Percentiles rank a stretch among this genome's conserved stretches.
These are phyloP conservation scores for Eucalyptus marginata DNA, from an alignment of 345 rosid genomes.

Conservation along the genomic window DNA sequence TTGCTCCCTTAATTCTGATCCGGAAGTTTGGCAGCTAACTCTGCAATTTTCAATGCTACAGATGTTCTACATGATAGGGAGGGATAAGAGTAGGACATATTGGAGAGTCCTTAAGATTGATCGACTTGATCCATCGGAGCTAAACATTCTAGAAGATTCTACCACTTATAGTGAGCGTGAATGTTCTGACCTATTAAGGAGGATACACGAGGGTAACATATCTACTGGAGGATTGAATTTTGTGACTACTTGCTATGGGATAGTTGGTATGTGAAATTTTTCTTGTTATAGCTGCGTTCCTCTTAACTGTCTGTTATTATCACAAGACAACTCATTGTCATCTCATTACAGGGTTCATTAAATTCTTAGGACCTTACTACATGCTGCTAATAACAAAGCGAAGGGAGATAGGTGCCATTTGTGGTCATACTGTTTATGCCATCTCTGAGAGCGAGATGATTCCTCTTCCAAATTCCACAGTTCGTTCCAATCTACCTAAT, in stretches of 20 bases:
- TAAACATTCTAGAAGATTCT: conserved; percentile 71
- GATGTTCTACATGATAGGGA: conserved; percentile 78
- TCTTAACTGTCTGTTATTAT: background rate
- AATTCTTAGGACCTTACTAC: conserved; percentile 95
- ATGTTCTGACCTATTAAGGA: conserved; percentile 67
- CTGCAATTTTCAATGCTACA: conserved; percentile 6
- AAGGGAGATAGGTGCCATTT: conserved; percentile 78
- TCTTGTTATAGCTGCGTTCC: background rate
- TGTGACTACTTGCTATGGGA: conserved; percentile 83
- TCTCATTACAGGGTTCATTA: conserved; percentile 62
- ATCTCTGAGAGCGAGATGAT: conserved; percentile 72
- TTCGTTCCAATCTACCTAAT: conserved; percentile 24
- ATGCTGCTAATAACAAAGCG: conserved; percentile 87
- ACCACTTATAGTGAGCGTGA: conserved; percentile 58
- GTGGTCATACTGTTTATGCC: conserved; percentile 80
- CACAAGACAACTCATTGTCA: background rate
- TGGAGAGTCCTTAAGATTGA: conserved; percentile 84
- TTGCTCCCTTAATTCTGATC: background rate
- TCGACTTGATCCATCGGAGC: conserved; percentile 61
- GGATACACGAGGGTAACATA: conserved; percentile 89
- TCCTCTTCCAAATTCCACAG: conserved; percentile 60
- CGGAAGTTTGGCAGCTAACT: background rate
- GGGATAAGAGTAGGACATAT: conserved; percentile 52
- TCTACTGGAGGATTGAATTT: conserved; percentile 87
- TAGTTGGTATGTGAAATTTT: conserved; percentile 52